Percentiles rank a stretch among this genome's conserved stretches.
phyloP scores from a whole-genome alignment of 352 stramenopile genomes.

The Thraustochytrium sp. region DNA sequence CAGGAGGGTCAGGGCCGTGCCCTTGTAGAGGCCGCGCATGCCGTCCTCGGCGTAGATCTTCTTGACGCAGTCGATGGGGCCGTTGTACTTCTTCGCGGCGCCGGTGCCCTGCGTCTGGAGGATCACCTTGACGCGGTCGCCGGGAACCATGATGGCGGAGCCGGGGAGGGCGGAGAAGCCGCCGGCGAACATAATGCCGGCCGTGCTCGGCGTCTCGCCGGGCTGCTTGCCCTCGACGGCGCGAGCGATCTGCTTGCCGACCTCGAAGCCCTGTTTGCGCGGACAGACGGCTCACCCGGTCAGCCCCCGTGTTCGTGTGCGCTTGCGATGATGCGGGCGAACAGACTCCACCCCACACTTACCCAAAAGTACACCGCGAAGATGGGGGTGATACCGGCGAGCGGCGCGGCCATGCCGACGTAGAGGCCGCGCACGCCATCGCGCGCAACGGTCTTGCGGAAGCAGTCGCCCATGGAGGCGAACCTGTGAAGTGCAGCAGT shows the following conservation, averaged over 20 bases:
- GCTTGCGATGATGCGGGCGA: not conserved
- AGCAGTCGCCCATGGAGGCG: conserved; percentile 76
- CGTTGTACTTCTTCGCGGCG: conserved; percentile 73
- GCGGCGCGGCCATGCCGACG: conserved; percentile 86
- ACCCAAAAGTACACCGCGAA: conserved; percentile 93
- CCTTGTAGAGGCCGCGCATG: conserved; percentile 84
- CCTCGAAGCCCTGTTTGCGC: conserved; percentile 85
- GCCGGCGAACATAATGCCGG: conserved; percentile 77
- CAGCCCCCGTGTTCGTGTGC: not conserved
- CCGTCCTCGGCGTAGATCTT: conserved; percentile 83
- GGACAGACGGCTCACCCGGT: too few species aligned
- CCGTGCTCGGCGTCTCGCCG: conserved; percentile 63
- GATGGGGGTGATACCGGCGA: conserved; percentile 88
- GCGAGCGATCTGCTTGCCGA: conserved; percentile 82
- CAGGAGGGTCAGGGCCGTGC: conserved; percentile 85
- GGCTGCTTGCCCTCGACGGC: conserved; percentile 55
- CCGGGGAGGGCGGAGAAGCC: conserved; percentile 78
- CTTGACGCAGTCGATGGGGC: conserved; percentile 88
- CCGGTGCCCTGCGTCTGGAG: conserved; percentile 82
- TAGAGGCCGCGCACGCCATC: conserved; percentile 82
- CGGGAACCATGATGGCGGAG: conserved; percentile 83
- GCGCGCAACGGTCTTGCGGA: conserved; percentile 80
- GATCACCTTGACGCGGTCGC: conserved; percentile 93
- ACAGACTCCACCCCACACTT: not conserved
- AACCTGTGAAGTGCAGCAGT: conserved; percentile 51